Evolutionary conservation across 2,329 filamentous ascomycete species (phyloP).

Genomic region (Dactylella cylindrospora): DNA sequence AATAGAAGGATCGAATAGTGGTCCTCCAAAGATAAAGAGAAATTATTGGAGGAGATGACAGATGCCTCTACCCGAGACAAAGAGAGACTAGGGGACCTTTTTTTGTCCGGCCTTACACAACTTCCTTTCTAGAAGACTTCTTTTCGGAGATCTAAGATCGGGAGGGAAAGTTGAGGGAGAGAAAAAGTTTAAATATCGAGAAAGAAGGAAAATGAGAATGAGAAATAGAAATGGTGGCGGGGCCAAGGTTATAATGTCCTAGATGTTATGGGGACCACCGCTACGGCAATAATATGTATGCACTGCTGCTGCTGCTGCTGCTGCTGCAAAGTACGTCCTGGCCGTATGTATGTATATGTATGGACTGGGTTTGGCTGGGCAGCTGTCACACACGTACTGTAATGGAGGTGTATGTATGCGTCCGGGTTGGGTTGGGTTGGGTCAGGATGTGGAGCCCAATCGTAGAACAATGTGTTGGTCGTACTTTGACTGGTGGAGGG

Average conservation of each 20-base stretch:
- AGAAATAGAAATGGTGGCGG: neutral
- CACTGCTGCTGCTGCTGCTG: no score
- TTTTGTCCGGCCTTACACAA: no score
- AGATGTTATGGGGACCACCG: neutral
- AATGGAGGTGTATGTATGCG: neutral
- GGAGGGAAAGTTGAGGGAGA: constrained; percentile 19
- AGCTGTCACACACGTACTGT: constrained; percentile 1
- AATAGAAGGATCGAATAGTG: constrained; percentile 2
- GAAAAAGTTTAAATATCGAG: constrained; percentile 9
- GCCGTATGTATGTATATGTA: no score
- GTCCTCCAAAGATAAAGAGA: neutral
- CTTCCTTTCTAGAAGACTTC: constrained; percentile 23
- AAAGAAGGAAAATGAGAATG: constrained; percentile 1
- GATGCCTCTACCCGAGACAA: constrained; percentile 41
- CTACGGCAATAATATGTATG: no score
- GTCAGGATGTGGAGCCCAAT: no score
- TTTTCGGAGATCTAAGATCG: constrained; percentile 8
- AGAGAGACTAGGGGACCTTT: constrained; percentile 1
- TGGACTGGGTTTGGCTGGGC: neutral
- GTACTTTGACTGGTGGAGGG: no score
- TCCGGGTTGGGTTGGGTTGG: constrained; percentile 6
- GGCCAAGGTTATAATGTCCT: neutral
- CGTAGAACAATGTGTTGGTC: no score
- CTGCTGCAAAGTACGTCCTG: no score
- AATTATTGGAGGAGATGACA: constrained; percentile 5